These are phyloP conservation scores for Neurospora sp. DNA, from an alignment of 495 filamentous ascomycete genomes.

Conservation along the genomic window DNA sequence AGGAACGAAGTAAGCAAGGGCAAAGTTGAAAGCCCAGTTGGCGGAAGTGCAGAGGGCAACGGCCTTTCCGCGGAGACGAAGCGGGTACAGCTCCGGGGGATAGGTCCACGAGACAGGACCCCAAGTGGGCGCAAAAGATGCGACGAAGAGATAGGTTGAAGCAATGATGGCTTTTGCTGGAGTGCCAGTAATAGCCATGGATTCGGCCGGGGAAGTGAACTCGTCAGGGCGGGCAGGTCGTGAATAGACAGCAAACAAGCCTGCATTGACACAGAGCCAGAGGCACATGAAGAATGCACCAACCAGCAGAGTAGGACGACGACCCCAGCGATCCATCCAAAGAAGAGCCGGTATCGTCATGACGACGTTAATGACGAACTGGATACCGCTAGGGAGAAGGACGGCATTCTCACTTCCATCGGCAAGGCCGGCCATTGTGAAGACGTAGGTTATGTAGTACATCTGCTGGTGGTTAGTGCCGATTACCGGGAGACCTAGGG, in stretches of 20 bases:
- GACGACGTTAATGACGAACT: conserved; percentile 61
- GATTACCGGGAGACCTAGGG: conserved; percentile 5
- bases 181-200: conserved; percentile 41
- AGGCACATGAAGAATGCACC: conserved; percentile 59
- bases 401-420: conserved; percentile 26
- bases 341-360: conserved; percentile 47
- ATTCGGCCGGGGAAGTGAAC: conserved; percentile 31
- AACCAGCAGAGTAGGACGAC: conserved; percentile 51
- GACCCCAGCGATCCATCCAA: conserved; percentile 50
- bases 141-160: conserved; percentile 69
- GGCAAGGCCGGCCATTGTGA: conserved; percentile 58
- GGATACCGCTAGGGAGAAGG: conserved; percentile 59
- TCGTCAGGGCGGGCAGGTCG: conserved; percentile 27
- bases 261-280: conserved; percentile 62
- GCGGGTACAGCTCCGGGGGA: conserved; percentile 64
- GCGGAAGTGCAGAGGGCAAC: conserved; percentile 62
- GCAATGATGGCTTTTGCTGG: conserved; percentile 65
- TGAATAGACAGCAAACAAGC: conserved; percentile 45
- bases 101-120: conserved; percentile 68
- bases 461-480: conserved; percentile 14
- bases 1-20: conserved; percentile 68
- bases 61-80: conserved; percentile 60
- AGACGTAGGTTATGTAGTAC: conserved; percentile 55
- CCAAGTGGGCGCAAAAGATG: conserved; percentile 66
- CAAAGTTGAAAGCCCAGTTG: conserved; percentile 78